Evolutionary conservation across 1,284 basidiomycete genomes (phyloP).

Genomic region (Malassezia cuniculi): DNA sequence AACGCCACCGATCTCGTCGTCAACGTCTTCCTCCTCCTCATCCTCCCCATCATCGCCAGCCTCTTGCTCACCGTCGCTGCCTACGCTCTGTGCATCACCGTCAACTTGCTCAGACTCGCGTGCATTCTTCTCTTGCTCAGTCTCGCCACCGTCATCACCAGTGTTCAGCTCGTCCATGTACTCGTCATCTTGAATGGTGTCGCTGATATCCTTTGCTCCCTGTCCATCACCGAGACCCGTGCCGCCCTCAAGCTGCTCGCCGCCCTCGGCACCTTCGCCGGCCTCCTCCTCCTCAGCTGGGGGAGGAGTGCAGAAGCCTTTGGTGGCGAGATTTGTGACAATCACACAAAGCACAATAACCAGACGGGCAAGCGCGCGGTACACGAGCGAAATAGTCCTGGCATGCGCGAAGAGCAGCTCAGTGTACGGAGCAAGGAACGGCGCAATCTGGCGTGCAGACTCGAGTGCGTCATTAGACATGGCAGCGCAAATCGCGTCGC

Average conservation of each 20-base stretch:
- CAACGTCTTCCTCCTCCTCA: conserved; percentile 52
- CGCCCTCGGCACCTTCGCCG: conserved; percentile 18
- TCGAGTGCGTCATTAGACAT: background rate
- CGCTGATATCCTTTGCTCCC: conserved; percentile 49
- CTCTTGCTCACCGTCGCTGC: conserved; percentile 50
- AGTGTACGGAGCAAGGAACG: conserved; percentile 31
- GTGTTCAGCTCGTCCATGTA: conserved; percentile 85
- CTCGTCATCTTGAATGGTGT: conserved; percentile 56
- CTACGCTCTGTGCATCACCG: conserved; percentile 57
- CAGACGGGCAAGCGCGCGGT: conserved; percentile 72
- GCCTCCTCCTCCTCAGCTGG: conserved; percentile 24
- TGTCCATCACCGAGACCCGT: conserved; percentile 42
- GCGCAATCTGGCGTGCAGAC: conserved; percentile 12
- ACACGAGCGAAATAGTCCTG: conserved; percentile 52
- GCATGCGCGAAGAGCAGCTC: conserved; percentile 47
- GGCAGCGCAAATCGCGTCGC: conserved; percentile 3
- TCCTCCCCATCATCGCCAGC: conserved; percentile 51
- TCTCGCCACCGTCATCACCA: conserved; percentile 24
- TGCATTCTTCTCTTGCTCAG: conserved; percentile 51
- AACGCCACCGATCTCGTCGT: conserved; percentile 72
- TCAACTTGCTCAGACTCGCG: conserved; percentile 56
- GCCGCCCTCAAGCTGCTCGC: conserved; percentile 35
- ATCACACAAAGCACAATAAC: conserved; percentile 64
- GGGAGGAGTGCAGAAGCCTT: conserved; percentile 62
- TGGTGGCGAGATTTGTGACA: conserved; percentile 60